Evolutionary conservation across 2,329 filamentous ascomycete species (phyloP), one percentile per base, ranked within the genome.

Genomic region (Arthrobotrys conoides): DNA sequence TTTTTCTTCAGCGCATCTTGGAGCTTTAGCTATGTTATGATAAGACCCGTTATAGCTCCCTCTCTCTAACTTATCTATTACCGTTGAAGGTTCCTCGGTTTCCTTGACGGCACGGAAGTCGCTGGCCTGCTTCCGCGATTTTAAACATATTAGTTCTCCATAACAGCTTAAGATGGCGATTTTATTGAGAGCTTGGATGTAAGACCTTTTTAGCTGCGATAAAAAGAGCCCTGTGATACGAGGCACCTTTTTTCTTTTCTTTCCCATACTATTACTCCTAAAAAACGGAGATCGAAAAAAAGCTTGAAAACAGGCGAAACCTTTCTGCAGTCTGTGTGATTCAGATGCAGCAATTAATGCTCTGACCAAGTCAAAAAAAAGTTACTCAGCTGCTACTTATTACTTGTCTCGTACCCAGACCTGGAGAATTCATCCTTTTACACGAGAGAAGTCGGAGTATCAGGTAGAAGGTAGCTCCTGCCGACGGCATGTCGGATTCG

Each of bases 401-500:
- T 59, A n/a, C n/a, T n/a, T n/a, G n/a, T n/a, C n/a, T n/a, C n/a
- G n/a, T n/a, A n/a, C n/a, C n/a, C n/a, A n/a, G n/a, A n/a, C n/a
- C n/a, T n/a, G n/a, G n/a, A n/a, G 53, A 22, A 59, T 64, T 64
- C 46, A 12, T 49, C 46, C 24, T 65, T 51, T 65, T 33, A 27
- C 46, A 22, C 16, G 61, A 65, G 61, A 49, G 61, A 49, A 20
- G n/a, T 33, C 20, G 44, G 14, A 59, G 27, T 59, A 59, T 59
- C 53, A 61, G n/a, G 57, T 61, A 24, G 33, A 59, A n/a, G 59
- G 41, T 65, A 51, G 41, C 24, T 48, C 41, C 61, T 65, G 70
- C 70, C 70, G 70, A 59, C 70, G 70, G 70, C 70, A 73, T 57
- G 46, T 63, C 70, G 70, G 70, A 71, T 49, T 61, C 20, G 64